Evolutionary conservation across 768 basidiomycete species (phyloP), one percentile per base, ranked within the genome.

Genomic region (Calocera cornea): DNA sequence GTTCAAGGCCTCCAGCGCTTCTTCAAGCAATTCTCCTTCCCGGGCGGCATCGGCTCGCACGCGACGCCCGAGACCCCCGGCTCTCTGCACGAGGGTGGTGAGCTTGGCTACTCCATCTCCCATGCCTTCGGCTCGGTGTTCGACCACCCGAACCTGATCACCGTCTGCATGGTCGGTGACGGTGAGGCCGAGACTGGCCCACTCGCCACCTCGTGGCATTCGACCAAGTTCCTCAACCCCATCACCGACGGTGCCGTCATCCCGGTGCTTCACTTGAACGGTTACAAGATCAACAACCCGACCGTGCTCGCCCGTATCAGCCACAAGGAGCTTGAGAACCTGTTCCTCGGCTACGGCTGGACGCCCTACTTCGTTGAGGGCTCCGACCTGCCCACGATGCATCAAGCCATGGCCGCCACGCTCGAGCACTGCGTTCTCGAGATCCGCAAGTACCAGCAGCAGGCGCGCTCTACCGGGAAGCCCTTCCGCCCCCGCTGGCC

Each of bases 401-500:
- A 95, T 76, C 82, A 83, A 70, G 86, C 92, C 72, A 81, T 95
- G 68, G 90, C 90, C 2, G 87, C 84, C 1, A 86, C 88, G 22
- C 82, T 95, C 79, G 86, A 89, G 66, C 95, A 92, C 89, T 89
- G 89, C 0, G 74, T 88, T 12, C 77, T 72, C 10, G 86, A 90
- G 76, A 90, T 91, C 69, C 64, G 74, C 71, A 85, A 81, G 70
- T 95, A 95, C 64, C 92, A 97, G 74, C 75, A 76, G 0, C 90
- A 88, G 0, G 92, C 93, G 19, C 85, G 93, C 54, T 60, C 54
- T 5, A 79, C 78, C 12, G 89, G 89, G 1, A 83, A 86, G 1
- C 86, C 92, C 17, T 85, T 91, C 69, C 94, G 94, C 79, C 93
- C 93, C n/a, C 83, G 90, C 47, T 95, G 90, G 90, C 93, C 93